phyloP scores from a whole-genome alignment of 1,139 yeast genomes.

The Lodderomyces metapsilosis region DNA sequence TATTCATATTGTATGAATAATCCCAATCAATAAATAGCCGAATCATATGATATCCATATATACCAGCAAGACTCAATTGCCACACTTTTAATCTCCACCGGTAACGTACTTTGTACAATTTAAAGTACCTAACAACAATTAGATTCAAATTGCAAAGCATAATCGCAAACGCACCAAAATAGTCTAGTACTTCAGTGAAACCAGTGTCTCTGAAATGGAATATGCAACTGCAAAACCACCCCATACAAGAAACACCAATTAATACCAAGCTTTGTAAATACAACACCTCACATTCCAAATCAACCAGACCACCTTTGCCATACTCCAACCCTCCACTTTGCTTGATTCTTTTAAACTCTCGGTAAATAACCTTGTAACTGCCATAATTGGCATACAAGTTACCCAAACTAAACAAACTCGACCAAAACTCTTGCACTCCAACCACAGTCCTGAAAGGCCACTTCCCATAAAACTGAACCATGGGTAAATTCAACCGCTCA shows the following conservation, averaged over 20 bases:
- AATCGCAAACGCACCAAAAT: constrained; percentile 45
- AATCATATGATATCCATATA: constrained; percentile 29
- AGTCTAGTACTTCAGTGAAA: constrained; percentile 43
- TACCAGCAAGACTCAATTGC: constrained; percentile 15
- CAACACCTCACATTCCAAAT: constrained; percentile 22
- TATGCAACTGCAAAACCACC: constrained; percentile 40
- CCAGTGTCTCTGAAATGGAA: constrained; percentile 43
- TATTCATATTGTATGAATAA: constrained; percentile 37
- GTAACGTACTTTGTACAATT: constrained; percentile 18
- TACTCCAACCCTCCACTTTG: no score
- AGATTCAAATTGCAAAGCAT: constrained; percentile 39
- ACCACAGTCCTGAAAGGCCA: constrained; percentile 44
- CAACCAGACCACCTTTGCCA: no score
- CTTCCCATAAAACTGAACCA: constrained; percentile 46
- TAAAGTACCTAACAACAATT: constrained; percentile 32
- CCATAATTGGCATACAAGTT: constrained; percentile 37
- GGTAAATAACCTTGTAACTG: constrained; percentile 27
- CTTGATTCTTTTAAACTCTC: constrained; percentile 23
- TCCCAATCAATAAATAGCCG: constrained; percentile 36
- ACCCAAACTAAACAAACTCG: constrained; percentile 37
- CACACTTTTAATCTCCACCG: constrained; percentile 13
- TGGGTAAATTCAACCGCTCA: constrained; percentile 17
- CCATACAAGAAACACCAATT: constrained; percentile 29
- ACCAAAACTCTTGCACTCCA: constrained; percentile 41
- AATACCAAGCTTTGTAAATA: constrained; percentile 32